Base-by-base conservation (phyloP, 371 early-diverging fungal species). In the Mortierella sp. region DNA sequence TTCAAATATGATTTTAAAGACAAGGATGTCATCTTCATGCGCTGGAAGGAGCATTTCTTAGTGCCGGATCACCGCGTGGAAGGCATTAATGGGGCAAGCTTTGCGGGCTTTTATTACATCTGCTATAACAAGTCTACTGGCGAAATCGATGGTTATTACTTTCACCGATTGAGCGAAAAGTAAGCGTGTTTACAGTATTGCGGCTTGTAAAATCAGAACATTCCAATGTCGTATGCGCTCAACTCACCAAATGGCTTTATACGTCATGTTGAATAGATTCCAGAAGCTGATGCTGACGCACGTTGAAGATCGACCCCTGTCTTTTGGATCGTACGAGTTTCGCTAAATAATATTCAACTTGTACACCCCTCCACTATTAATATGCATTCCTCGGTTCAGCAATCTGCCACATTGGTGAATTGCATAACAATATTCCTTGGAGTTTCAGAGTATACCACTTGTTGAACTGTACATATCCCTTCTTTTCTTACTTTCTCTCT, bases 11-110 rank as follows among this genome's bases (percentile, higher is more conserved):
- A 95, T 83, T 93, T 90, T 62, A 71, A 84, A 32, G 88, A 91
- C 73, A 86, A 88, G 51, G 94, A 96, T 70, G 90, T 89, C 71
- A 85, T 98, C 32, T 98, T 95, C 81, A 98, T 98, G 98, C 91
- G 98, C 40, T 97, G 97, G 97, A 98, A 97, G 89, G 98, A 98
- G 83, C 94, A 93, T 68, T 98, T 97, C 83, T 84, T 98, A 54
- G 96, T 97, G 5, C 98, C 98, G 37, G 96, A 98, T 87, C 97
- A 97, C 86, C 89, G 88, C 66, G 93, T 97, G 52, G 91, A 87
- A 70, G 89, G 87, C 28, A 94, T 98, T 70, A 84, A 90, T 63
- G 98, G 98, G 14, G 98, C 98, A 8, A 93, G 94, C 75, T 98
- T 94, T 88, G 97, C 94, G 14, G 98, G 98, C 6, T 98, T 97